These are phyloP conservation scores for Cladosporium austrohemisphaericum DNA, from an alignment of 2,329 filamentous ascomycete species.

Conservation along the genomic window DNA sequence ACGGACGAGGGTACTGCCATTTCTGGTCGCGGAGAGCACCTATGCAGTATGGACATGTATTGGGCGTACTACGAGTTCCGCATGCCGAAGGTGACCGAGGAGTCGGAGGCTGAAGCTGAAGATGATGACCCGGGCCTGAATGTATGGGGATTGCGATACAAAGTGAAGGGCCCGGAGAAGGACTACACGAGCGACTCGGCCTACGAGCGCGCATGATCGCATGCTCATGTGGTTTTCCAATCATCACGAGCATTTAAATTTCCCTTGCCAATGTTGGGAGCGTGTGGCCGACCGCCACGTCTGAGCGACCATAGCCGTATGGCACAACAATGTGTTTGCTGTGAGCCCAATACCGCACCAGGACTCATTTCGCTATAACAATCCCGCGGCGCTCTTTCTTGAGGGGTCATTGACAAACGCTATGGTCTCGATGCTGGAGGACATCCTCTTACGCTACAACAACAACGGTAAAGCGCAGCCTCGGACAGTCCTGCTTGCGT, in stretches of 20 bases:
- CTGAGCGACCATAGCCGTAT: background rate
- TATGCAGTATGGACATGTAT: slow-evolving; percentile 70
- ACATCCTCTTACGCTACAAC: slow-evolving; percentile 17
- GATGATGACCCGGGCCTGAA: slow-evolving; percentile 24
- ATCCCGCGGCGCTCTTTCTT: too few relatives aligned
- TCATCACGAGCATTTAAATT: background rate
- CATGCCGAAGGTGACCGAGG: slow-evolving; percentile 29
- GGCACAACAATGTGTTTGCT: background rate
- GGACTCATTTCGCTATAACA: too few relatives aligned
- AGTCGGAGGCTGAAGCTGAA: slow-evolving; percentile 17
- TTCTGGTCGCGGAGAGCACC: slow-evolving; percentile 63
- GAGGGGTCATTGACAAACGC: too few relatives aligned
- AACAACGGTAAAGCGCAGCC: slow-evolving; percentile 10
- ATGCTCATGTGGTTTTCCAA: background rate
- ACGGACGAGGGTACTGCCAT: slow-evolving; percentile 44
- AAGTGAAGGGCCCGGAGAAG: slow-evolving; percentile 37
- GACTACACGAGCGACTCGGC: slow-evolving; percentile 38
- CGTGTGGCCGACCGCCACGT: too few relatives aligned
- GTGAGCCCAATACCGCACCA: background rate
- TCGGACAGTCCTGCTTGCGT: slow-evolving; percentile 16
- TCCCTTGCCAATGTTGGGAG: too few relatives aligned
- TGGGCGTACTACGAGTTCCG: slow-evolving; percentile 65
- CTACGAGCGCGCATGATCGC: slow-evolving; percentile 25
- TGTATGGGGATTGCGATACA: slow-evolving; percentile 35
- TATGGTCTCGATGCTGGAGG: slow-evolving; percentile 23